phyloP scores from a whole-genome alignment of 345 rosid species.

The Pugionium cornutum region DNA sequence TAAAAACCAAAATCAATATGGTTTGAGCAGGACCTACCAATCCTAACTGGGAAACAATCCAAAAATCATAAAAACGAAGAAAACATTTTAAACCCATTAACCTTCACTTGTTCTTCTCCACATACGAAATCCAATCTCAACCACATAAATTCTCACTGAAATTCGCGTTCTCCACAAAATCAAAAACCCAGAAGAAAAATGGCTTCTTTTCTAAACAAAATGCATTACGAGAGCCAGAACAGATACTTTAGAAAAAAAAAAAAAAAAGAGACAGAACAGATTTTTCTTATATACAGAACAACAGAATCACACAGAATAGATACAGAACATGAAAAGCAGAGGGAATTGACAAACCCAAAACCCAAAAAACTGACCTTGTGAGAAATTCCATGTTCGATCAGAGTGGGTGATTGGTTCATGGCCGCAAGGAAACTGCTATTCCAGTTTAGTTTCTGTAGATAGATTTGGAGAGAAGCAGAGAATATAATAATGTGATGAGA shows the following conservation, averaged over 20 bases:
- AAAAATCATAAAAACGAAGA: conserved; percentile 28
- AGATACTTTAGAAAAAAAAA: too few species aligned
- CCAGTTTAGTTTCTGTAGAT: conserved; percentile 22
- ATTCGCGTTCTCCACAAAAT: conserved; percentile 21
- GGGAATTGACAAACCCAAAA: background rate
- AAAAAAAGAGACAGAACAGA: background rate
- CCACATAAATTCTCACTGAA: conserved; percentile 25
- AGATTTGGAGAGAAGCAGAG: conserved; percentile 30
- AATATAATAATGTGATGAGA: conserved; percentile 40
- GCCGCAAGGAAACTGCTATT: conserved; percentile 22
- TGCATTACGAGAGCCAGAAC: background rate
- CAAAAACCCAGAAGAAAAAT: conserved; percentile 26
- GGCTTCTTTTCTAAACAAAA: background rate
- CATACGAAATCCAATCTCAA: conserved; percentile 16
- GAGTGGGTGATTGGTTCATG: conserved; percentile 54
- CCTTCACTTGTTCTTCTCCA: conserved; percentile 26
- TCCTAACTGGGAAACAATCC: conserved; percentile 37
- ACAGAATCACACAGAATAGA: background rate
- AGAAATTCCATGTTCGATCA: conserved; percentile 51
- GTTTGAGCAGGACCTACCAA: conserved; percentile 35
- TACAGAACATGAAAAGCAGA: conserved; percentile 13
- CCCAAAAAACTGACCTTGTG: conserved; percentile 48
- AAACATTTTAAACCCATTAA: conserved; percentile 22
- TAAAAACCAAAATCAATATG: conserved; percentile 32
- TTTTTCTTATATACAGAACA: background rate